phyloP scores from a whole-genome alignment of 768 basidiomycete genomes.

The Lentinus brumalis region DNA sequence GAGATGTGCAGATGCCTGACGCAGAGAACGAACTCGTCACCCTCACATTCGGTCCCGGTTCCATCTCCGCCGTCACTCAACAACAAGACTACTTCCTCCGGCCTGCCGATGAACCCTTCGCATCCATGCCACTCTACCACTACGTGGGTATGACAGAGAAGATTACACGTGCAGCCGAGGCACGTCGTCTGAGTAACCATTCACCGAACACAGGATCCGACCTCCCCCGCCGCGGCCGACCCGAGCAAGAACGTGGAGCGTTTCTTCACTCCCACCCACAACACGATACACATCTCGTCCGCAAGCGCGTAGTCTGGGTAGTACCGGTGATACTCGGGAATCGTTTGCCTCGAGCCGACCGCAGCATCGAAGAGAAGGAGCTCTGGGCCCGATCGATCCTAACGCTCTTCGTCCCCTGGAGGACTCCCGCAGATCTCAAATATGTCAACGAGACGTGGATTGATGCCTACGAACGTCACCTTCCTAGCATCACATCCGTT shows the following conservation, averaged over 20 bases:
- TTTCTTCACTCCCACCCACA: conserved; percentile 2
- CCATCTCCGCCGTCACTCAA: not conserved
- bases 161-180: not conserved
- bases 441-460: not conserved
- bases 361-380: not conserved
- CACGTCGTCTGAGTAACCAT: not conserved
- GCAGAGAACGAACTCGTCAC: not conserved
- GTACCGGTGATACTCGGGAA: conserved; percentile 14
- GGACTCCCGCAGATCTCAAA: not conserved
- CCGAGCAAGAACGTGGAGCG: not conserved
- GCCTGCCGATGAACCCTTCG: not conserved
- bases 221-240: not conserved
- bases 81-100: not conserved
- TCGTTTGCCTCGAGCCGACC: conserved; percentile 2
- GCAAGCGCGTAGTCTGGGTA: not conserved
- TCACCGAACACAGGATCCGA: no score
- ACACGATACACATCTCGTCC: not conserved
- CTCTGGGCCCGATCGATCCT: not conserved
- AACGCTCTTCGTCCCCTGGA: not conserved
- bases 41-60: not conserved
- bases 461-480: not conserved
- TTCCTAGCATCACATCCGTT: not conserved
- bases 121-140: not conserved
- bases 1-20: no score
- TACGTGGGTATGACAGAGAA: not conserved